These are phyloP conservation scores for Carex scoparia DNA, from an alignment of 176 grass and related monocot species.

Conservation along the genomic window DNA sequence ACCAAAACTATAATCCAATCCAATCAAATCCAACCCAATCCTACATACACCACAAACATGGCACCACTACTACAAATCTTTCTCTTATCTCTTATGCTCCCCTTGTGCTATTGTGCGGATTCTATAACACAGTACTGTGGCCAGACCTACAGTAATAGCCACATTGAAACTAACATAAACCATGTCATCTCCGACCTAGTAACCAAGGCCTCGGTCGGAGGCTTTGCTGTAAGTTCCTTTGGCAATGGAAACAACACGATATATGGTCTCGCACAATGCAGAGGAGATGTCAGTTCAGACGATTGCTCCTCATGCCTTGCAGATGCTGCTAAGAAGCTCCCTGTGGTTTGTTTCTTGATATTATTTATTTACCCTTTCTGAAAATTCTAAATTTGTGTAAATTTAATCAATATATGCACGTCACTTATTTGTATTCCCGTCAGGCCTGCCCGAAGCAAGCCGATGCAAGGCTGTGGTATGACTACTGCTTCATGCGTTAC, in stretches of 20 bases:
- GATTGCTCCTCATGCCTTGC: conserved; percentile 47
- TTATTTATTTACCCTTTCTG: neutral
- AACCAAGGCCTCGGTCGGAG: conserved; percentile 25
- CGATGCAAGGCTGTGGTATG: conserved; percentile 54
- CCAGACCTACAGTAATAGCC: conserved; percentile 27
- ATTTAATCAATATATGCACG: neutral
- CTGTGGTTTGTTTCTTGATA: neutral
- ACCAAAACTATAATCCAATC: neutral
- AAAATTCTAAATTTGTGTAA: neutral
- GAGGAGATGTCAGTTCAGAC: conserved; percentile 44
- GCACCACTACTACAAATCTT: conserved; percentile 20
- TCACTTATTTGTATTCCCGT: neutral
- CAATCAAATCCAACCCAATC: neutral
- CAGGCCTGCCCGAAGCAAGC: conserved; percentile 31
- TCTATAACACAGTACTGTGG: conserved; percentile 40
- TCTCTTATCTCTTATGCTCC: conserved; percentile 24
- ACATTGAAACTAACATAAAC: conserved; percentile 39
- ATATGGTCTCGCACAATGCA: conserved; percentile 72
- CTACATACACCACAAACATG: conserved; percentile 33
- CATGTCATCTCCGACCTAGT: conserved; percentile 40
- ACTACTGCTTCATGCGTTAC: conserved; percentile 78
- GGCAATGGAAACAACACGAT: conserved; percentile 21
- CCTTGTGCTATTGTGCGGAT: conserved; percentile 25
- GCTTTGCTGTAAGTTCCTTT: conserved; percentile 36
- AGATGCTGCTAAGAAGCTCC: conserved; percentile 22